Conservation (phyloP, 208 protist species). For the Trypanosoma conorhini region DNA sequence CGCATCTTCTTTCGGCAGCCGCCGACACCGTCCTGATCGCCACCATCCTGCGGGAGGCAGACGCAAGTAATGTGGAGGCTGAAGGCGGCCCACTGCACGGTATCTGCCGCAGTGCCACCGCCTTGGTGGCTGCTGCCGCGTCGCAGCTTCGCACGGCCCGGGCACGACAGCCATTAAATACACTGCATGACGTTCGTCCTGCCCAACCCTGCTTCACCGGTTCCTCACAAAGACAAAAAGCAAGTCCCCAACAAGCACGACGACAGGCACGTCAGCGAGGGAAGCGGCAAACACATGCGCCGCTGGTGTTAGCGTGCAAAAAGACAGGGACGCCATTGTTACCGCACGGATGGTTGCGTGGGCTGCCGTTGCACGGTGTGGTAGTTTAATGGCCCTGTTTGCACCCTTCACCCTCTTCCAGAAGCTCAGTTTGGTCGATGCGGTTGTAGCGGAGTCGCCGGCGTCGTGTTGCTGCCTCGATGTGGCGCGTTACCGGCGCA, state of each 20-base stretch:
- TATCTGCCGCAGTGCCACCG: conserved; percentile 36
- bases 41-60: conserved; percentile 23
- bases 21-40: conserved; percentile 19
- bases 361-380: conserved; percentile 2
- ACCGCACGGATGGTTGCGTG: conserved; percentile 17
- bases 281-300: neutral
- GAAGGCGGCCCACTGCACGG: conserved; percentile 20
- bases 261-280: neutral
- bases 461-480: conserved; percentile 12
- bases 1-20: conserved; percentile 36
- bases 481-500: conserved; percentile 6
- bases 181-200: conserved; percentile 45
- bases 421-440: conserved; percentile 63
- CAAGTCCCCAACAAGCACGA: neutral
- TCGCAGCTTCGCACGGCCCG: conserved; percentile 49
- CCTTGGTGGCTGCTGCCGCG: conserved; percentile 36
- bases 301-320: neutral
- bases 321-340: conserved; percentile 11
- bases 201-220: conserved; percentile 46
- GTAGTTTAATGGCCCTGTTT: conserved; percentile 14
- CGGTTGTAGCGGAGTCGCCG: conserved; percentile 21
- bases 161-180: conserved; percentile 20
- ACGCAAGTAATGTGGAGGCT: neutral
- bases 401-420: conserved; percentile 53
- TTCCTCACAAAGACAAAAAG: conserved; percentile 44